phyloP scores from a whole-genome alignment of 2,329 filamentous ascomycete genomes.

The Alternaria novae-zelandiae region DNA sequence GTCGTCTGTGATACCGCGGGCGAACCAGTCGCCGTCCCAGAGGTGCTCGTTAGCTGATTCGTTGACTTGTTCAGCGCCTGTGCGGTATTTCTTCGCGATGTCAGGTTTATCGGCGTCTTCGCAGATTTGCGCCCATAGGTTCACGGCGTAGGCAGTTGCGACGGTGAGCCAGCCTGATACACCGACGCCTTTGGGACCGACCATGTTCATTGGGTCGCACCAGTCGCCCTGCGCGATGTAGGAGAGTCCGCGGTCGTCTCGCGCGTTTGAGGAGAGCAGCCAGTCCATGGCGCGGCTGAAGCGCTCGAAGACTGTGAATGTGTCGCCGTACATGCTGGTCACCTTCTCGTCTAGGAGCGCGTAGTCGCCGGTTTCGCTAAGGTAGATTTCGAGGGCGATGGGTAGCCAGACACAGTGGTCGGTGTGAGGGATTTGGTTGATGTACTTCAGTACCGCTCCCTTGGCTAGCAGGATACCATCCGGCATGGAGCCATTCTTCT shows the following conservation, averaged over 20 bases:
- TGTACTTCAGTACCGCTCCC: conserved; percentile 65
- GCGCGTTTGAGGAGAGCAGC: conserved; percentile 54
- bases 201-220: conserved; percentile 69
- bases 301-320: conserved; percentile 61
- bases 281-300: conserved; percentile 65
- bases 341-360: conserved; percentile 56
- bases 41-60: conserved; percentile 59
- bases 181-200: conserved; percentile 64
- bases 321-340: conserved; percentile 52
- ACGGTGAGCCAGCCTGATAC: conserved; percentile 66
- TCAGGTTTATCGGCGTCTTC: conserved; percentile 52
- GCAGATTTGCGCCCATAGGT: conserved; percentile 62
- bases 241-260: conserved; percentile 61
- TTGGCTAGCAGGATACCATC: conserved; percentile 62
- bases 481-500: conserved; percentile 63
- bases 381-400: conserved; percentile 61
- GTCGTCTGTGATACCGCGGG: conserved; percentile 65
- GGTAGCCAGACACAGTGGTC: conserved; percentile 67
- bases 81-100: conserved; percentile 55
- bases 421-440: conserved; percentile 67
- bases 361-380: conserved; percentile 63
- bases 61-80: conserved; percentile 57
- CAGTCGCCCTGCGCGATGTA: conserved; percentile 67
- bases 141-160: conserved; percentile 61
- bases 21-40: conserved; percentile 65